These are phyloP conservation scores for Malbranchea cinnamomea DNA, from an alignment of 2,329 filamentous ascomycete genomes.

Conservation along the genomic window DNA sequence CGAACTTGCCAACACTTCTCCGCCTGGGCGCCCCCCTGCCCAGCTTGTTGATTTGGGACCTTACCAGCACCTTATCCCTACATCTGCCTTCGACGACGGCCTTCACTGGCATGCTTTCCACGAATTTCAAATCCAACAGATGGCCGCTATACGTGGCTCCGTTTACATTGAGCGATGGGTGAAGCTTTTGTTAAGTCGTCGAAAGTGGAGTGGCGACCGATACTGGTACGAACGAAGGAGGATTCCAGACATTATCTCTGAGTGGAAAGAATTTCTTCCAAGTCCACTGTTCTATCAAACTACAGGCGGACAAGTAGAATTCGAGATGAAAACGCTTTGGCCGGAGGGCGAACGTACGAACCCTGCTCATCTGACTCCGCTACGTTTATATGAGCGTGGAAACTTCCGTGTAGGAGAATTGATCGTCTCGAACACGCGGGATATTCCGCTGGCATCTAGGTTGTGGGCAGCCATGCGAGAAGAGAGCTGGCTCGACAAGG, in stretches of 20 bases:
- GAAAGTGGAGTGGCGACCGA: conserved; percentile 10
- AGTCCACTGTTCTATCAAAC: conserved; percentile 23
- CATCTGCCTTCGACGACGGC: conserved; percentile 1
- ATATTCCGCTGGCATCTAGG: no score
- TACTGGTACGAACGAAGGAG: conserved; percentile 19
- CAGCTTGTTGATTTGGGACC: no score
- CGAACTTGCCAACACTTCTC: no score
- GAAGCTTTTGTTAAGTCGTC: conserved; percentile 7
- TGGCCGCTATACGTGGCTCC: conserved; percentile 6
- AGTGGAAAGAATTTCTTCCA: conserved; percentile 35
- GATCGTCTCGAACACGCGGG: no score
- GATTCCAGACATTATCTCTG: conserved; percentile 31
- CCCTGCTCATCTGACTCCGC: no score
- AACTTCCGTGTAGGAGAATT: no score
- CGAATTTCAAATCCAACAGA: conserved; percentile 5
- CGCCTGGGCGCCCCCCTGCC: no score
- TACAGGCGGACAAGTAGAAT: conserved; percentile 24
- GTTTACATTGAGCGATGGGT: conserved; percentile 10
- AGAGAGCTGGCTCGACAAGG: no score
- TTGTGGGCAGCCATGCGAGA: no score
- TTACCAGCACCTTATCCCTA: neutral
- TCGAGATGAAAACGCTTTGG: conserved; percentile 17
- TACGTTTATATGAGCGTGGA: no score
- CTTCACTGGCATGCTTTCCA: conserved; percentile 8
- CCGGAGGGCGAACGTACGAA: conserved; percentile 5